Conservation (phyloP, 306 rosid genomes). For the Prinsepia uniflora region DNA sequence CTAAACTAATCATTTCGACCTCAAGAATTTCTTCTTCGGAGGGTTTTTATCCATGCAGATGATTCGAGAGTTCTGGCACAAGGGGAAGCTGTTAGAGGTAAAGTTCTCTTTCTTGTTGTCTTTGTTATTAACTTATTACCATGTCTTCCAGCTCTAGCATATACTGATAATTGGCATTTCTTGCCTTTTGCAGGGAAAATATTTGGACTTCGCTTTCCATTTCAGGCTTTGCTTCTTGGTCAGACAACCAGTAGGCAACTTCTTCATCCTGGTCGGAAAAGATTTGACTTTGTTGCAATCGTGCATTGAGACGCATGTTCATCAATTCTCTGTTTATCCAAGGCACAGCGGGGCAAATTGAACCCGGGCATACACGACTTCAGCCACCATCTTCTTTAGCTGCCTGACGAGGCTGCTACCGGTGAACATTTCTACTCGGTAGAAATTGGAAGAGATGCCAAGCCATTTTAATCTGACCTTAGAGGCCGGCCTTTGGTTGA, state of each 20-base stretch:
- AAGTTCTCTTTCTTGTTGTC: background rate
- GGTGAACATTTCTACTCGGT: conserved; percentile 40
- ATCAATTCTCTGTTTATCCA: conserved; percentile 44
- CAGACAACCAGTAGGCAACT: conserved; percentile 76
- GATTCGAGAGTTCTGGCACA: conserved; percentile 48
- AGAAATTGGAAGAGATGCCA: conserved; percentile 40
- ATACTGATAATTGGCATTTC: background rate
- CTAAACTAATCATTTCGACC: background rate
- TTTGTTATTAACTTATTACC: background rate
- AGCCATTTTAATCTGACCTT: background rate
- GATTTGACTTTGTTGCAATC: conserved; percentile 28
- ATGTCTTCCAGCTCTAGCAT: background rate
- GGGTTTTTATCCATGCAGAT: conserved; percentile 31
- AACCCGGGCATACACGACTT: conserved; percentile 64
- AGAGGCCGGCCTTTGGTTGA: background rate
- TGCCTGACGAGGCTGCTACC: conserved; percentile 14
- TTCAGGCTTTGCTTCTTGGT: conserved; percentile 75
- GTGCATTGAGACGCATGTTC: conserved; percentile 20
- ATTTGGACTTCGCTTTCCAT: conserved; percentile 89
- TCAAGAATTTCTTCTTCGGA: background rate
- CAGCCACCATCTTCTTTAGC: conserved; percentile 68
- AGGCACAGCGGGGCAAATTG: conserved; percentile 75
- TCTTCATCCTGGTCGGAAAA: conserved; percentile 78
- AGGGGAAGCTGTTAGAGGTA: conserved; percentile 87
- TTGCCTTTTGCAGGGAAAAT: conserved; percentile 52